Evolutionary conservation across 352 stramenopile species (phyloP).

Genomic region (Phytophthora sansomeana): DNA sequence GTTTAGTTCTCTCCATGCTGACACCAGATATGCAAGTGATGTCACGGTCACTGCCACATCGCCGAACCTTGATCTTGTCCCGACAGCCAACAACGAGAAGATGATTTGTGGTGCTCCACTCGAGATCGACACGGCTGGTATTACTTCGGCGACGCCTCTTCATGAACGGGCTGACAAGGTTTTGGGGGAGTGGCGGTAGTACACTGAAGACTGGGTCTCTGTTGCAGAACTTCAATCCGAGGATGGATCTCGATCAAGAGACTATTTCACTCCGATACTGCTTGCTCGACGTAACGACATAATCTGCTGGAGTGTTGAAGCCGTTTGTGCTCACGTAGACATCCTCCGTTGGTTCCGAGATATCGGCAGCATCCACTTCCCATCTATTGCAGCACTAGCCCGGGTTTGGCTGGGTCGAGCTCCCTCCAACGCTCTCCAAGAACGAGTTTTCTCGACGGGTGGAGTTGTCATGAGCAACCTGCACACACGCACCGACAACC

Average conservation of each 20-base stretch:
- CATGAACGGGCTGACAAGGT: not conserved
- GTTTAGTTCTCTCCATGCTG: too few species aligned
- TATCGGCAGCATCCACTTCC: not conserved
- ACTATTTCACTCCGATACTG: constrained; percentile 2
- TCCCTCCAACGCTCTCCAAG: constrained; percentile 6
- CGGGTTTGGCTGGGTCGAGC: constrained; percentile 2
- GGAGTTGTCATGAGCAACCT: not conserved
- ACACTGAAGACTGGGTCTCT: not conserved
- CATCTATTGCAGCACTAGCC: constrained; percentile 6
- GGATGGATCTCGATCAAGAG: not conserved
- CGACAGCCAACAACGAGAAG: not conserved
- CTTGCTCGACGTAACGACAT: not conserved
- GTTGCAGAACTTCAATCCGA: not conserved
- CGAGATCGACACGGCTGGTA: too few species aligned
- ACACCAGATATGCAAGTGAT: not conserved
- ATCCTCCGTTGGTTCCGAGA: constrained; percentile 10
- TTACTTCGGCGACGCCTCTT: too few species aligned
- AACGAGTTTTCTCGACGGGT: constrained; percentile 15
- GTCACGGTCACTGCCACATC: not conserved
- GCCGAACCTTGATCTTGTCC: constrained; percentile 4
- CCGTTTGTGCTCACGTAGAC: not conserved
- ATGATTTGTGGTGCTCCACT: constrained; percentile 6
- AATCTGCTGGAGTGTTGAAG: not conserved
- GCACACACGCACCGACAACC: constrained; percentile 2
- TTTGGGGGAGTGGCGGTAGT: not conserved